Conservation (phyloP, 2,329 filamentous ascomycete species). For the Orbilia blumenaviensis region DNA sequence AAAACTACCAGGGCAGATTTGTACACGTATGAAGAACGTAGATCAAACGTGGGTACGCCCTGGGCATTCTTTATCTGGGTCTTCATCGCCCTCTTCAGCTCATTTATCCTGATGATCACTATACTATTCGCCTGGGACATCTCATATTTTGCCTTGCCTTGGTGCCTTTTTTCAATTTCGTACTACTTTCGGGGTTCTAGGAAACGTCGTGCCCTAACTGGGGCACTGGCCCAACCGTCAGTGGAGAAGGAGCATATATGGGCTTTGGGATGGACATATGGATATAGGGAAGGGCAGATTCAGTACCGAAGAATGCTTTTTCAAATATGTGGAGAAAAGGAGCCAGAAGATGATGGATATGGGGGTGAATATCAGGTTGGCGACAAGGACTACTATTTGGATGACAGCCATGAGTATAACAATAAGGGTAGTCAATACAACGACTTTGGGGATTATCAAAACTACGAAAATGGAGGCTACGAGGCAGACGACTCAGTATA, state of each 20-base stretch:
- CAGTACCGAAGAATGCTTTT: neutral
- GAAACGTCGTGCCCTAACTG: neutral
- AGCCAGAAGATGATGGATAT: neutral
- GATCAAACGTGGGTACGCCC: neutral
- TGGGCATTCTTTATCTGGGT: conserved; percentile 31
- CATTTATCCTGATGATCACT: conserved; percentile 39
- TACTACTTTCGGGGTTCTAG: conserved; percentile 29
- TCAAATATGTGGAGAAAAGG: neutral
- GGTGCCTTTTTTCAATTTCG: conserved; percentile 24
- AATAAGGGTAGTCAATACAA: too few relatives aligned
- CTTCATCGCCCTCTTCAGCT: conserved; percentile 14
- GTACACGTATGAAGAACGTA: conserved; percentile 24
- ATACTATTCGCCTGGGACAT: conserved; percentile 43
- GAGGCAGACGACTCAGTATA: too few relatives aligned
- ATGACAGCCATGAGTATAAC: neutral
- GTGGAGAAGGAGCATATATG: neutral
- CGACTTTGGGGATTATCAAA: neutral
- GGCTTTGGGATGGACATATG: neutral
- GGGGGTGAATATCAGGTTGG: too few relatives aligned
- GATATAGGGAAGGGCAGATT: neutral
- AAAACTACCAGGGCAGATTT: neutral
- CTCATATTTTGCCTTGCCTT: conserved; percentile 35
- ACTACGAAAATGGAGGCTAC: neutral
- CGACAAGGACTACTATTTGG: neutral
- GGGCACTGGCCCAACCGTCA: neutral